Evolutionary conservation across 352 stramenopile species (phyloP), one percentile per base, ranked within the genome.

Genomic region (Pythium phragmitis): DNA sequence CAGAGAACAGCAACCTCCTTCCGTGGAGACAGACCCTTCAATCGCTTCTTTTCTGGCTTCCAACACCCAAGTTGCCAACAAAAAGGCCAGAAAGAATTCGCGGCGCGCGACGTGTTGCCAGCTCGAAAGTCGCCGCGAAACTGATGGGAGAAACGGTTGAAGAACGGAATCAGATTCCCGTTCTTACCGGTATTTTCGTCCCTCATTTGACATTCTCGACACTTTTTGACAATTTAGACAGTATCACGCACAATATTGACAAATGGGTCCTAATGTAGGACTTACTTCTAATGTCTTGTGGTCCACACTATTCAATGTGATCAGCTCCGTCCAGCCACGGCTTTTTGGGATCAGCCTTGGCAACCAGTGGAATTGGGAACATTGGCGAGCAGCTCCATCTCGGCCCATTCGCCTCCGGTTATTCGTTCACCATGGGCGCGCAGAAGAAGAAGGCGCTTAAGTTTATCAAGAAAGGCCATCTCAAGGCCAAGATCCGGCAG

Each of bases 361-460:
- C 33, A 30, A 57, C 50, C 50, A 57, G 50, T 57, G 50, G 50
- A 57, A 57, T 57, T 57, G 50, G 19, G 3, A 2, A 7, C 19
- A 26, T 34, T 34, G 7, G 45, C 45, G 4, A 26, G 19, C 16
- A 51, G 45, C 45, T 51, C 34, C 39, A 46, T 6, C 39, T 46
- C 39, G 13, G 5, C 17, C 1, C 3, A 46, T 17, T 19, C 17
- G 17, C 39, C 28, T 48, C 42, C n/a, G 8, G 7, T n/a, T 33
- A 2, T n/a, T 50, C 19, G n/a, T 13, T 30, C n/a, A 50, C 61
- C 57, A 70, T 64, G 50, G 82, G 80, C 45, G 71, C 75, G 37
- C 91, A 91, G 77, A 94, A 94, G 80, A 94, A 94, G 83, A 92
- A 92, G 71, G 77, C 84, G 57, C 61, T 70, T 57, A 94, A 94